Percentiles rank a stretch among this genome's conserved stretches.
phyloP scores from a whole-genome alignment of 2,329 filamentous ascomycete species.

The Pseudogymnoascus verrucosus region DNA sequence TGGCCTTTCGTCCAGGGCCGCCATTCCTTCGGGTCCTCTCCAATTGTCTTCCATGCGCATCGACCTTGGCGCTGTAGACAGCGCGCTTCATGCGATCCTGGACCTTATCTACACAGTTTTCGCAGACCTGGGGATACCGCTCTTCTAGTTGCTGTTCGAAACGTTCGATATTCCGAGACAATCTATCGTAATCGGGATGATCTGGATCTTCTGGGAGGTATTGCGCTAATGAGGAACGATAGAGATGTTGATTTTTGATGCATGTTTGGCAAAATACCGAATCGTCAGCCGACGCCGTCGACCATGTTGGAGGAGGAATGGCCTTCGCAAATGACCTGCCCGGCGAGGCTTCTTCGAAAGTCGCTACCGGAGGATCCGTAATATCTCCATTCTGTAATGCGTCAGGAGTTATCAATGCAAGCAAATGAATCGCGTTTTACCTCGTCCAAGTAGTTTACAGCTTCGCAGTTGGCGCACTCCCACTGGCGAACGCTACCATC shows the following conservation, averaged over 20 bases:
- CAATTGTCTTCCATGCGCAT: slow-evolving; percentile 42
- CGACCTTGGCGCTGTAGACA: slow-evolving; percentile 58
- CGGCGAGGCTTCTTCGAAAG: slow-evolving; percentile 39
- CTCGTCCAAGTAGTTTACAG: slow-evolving; percentile 82
- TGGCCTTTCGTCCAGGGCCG: slow-evolving; percentile 28
- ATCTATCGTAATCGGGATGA: slow-evolving; percentile 56
- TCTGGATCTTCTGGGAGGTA: slow-evolving; percentile 64
- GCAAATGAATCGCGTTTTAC: slow-evolving; percentile 38
- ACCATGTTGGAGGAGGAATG: slow-evolving; percentile 32
- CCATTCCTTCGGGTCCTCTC: slow-evolving; percentile 49
- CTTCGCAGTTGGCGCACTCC: slow-evolving; percentile 70
- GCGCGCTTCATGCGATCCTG: slow-evolving; percentile 60
- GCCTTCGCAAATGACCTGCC: slow-evolving; percentile 39
- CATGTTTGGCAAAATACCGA: slow-evolving; percentile 66
- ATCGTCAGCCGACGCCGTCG: slow-evolving; percentile 27
- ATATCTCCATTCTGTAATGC: slow-evolving; percentile 68
- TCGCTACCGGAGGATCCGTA: slow-evolving; percentile 68
- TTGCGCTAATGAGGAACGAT: slow-evolving; percentile 66
- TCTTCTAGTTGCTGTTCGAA: slow-evolving; percentile 69
- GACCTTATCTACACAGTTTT: slow-evolving; percentile 67
- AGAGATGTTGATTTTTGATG: slow-evolving; percentile 79
- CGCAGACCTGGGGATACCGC: slow-evolving; percentile 84
- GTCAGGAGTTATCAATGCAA: slow-evolving; percentile 10
- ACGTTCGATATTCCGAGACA: slow-evolving; percentile 46
- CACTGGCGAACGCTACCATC: slow-evolving; percentile 56